Percentiles rank a stretch among this genome's conserved stretches.
These are phyloP conservation scores for Ramaria sp. DNA, from an alignment of 768 basidiomycete species.

Conservation along the genomic window DNA sequence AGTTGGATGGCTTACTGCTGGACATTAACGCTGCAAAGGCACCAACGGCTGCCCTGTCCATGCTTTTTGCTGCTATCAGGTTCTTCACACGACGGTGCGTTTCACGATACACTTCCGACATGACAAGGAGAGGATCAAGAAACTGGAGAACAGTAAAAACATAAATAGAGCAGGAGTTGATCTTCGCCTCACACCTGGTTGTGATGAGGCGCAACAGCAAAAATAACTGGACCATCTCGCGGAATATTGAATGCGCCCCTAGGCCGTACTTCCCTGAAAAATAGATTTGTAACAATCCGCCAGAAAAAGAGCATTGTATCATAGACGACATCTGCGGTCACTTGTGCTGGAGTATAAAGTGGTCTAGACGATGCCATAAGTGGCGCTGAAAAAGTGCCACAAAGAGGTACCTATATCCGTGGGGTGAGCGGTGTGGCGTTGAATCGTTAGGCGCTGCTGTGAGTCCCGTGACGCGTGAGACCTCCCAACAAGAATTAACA, in stretches of 20 bases:
- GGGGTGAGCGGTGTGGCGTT: no score
- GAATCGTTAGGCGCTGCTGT: no score
- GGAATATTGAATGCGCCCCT: conserved; percentile 94
- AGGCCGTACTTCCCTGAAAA: conserved; percentile 93
- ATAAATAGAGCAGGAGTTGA: conserved; percentile 7
- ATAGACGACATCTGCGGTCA: conserved; percentile 32
- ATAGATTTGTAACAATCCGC: conserved; percentile 79
- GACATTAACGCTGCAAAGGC: conserved; percentile 75
- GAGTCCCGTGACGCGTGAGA: no score
- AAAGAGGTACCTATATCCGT: no score
- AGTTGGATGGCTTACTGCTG: conserved; percentile 51
- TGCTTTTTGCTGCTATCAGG: conserved; percentile 81
- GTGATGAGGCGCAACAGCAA: conserved; percentile 86
- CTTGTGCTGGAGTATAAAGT: conserved; percentile 7
- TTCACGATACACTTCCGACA: conserved; percentile 78
- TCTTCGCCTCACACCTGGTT: conserved; percentile 51
- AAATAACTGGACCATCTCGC: conserved; percentile 79
- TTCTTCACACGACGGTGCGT: conserved; percentile 74
- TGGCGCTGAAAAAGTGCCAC: background rate
- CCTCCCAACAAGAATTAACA: no score
- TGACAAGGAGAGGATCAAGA: conserved; percentile 79
- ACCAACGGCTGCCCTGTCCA: conserved; percentile 71
- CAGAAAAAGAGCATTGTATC: conserved; percentile 77
- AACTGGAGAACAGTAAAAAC: conserved; percentile 43
- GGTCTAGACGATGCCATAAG: background rate